Conservation (phyloP, 441 rosid genomes). For the Euphorbia neoarborescens region DNA sequence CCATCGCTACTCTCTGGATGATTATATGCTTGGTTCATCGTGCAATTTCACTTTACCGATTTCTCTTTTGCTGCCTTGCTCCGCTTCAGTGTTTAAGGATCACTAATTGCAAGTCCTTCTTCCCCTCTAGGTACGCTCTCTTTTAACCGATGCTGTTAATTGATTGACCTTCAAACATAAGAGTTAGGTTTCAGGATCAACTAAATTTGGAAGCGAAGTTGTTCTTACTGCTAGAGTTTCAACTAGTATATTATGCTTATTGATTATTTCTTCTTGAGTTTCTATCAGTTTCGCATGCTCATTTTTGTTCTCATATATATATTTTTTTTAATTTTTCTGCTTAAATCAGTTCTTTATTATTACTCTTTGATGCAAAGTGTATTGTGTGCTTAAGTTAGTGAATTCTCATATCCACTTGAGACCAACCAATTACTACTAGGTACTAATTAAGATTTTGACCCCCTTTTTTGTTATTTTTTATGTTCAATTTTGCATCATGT, state of each 20-base stretch:
- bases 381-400: conserved; percentile 29
- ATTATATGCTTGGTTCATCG: conserved; percentile 47
- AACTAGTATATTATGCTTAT: background rate
- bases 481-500: background rate
- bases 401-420: conserved; percentile 28
- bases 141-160: background rate
- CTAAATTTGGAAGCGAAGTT: background rate
- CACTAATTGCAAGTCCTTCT: conserved; percentile 22
- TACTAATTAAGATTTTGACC: conserved; percentile 14
- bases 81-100: conserved; percentile 30
- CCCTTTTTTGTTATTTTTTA: background rate
- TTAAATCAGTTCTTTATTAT: background rate
- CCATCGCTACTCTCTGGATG: conserved; percentile 50
- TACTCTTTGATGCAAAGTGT: conserved; percentile 30
- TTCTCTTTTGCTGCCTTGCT: conserved; percentile 29
- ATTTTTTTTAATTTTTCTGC: no score
- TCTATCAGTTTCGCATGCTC: background rate
- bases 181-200: conserved; percentile 1
- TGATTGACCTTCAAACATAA: background rate
- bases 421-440: conserved; percentile 35
- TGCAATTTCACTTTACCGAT: conserved; percentile 37
- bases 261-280: background rate
- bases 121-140: conserved; percentile 22
- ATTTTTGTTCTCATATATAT: background rate
- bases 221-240: background rate